Evolutionary conservation across 2,329 filamentous ascomycete species (phyloP), one percentile per base, ranked within the genome.

Genomic region (Diplodia intermedia): DNA sequence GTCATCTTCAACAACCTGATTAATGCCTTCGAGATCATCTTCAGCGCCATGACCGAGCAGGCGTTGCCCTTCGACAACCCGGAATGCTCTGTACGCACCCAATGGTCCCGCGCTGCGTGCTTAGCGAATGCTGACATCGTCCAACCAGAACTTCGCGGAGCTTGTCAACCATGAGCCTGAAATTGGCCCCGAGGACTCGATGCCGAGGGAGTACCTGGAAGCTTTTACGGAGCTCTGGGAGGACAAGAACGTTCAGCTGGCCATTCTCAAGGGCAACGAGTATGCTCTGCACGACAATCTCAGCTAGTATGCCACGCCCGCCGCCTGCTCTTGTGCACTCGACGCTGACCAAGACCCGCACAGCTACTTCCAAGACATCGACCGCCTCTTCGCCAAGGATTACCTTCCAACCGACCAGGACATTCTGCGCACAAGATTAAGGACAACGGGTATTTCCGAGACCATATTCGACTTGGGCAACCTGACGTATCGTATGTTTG

Each of bases 201-300:
- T 98, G 78, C 92, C 94, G 2, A 80, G 84, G 67, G 89, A 93
- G 71, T 95, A 91, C 81, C 83, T 95, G 70, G 83, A 89, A 75
- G 93, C 94, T 5, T 91, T 98, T 83, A 92, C 91, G 79, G 85
- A 86, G 65, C 84, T 98, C 69, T 99, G 94, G 95, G 82, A 82
- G 31, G 94, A 99, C 79, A 83, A 82, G 50, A 93, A 94, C 69
- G 91, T 98, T 65, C 92, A 93, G 78, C 84, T 89, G 74, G 93
- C 93, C n/a, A 95, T 98, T 72, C 85, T 89, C 61, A 94, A 95
- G 81, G 95, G 95, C 73, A 97, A 98, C 79, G 94, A 97, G 82
- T 98, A 94, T 80, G 94, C 95, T 20, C 86, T 98, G 61, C 94
- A 98, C 79, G 95, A 98, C 82, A 98, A 98, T 76, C 82, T 98